Percentiles rank a stretch among this genome's conserved stretches.
Evolutionary conservation across 1,284 basidiomycete genomes (phyloP).

Genomic region (Ceratobasidium sp.): DNA sequence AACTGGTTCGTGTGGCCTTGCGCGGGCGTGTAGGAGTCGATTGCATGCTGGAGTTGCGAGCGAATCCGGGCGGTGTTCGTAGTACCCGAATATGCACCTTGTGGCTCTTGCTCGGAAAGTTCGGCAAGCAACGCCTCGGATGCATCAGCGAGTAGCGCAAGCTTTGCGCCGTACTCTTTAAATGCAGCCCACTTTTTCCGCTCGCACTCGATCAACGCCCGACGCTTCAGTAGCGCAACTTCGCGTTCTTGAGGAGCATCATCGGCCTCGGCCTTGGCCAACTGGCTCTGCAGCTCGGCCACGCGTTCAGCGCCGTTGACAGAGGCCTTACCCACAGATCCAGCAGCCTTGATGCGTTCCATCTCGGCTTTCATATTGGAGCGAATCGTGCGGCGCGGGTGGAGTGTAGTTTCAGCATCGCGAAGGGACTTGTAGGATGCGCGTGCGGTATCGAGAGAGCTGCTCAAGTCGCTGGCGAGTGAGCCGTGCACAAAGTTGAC

Average conservation of each 20-base stretch:
- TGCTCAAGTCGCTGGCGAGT: conserved; percentile 69
- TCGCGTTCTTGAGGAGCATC: conserved; percentile 75
- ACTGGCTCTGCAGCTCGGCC: conserved; percentile 72
- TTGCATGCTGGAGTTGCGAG: conserved; percentile 77
- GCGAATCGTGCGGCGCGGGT: conserved; percentile 71
- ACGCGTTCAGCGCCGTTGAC: conserved; percentile 69
- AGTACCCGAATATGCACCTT: conserved; percentile 69
- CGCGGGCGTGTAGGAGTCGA: conserved; percentile 80
- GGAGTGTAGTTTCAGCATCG: conserved; percentile 71
- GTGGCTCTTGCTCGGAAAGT: conserved; percentile 73
- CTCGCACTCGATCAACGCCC: conserved; percentile 78
- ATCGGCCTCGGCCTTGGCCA: conserved; percentile 71
- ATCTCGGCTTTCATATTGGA: conserved; percentile 71
- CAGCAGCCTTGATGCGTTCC: conserved; percentile 71
- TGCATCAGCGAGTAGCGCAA: conserved; percentile 77
- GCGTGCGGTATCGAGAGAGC: conserved; percentile 71
- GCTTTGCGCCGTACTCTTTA: conserved; percentile 83
- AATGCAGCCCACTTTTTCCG: conserved; percentile 79
- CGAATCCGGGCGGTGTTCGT: conserved; percentile 74
- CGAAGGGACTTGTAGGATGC: conserved; percentile 75
- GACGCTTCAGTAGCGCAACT: conserved; percentile 75
- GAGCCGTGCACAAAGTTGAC: conserved; percentile 79
- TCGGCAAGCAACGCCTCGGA: conserved; percentile 69
- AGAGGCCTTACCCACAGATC: conserved; percentile 56
- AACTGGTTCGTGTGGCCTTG: conserved; percentile 57